Conservation (phyloP, 2,329 filamentous ascomycete species). For the Tolypocladium ovalisporum region DNA sequence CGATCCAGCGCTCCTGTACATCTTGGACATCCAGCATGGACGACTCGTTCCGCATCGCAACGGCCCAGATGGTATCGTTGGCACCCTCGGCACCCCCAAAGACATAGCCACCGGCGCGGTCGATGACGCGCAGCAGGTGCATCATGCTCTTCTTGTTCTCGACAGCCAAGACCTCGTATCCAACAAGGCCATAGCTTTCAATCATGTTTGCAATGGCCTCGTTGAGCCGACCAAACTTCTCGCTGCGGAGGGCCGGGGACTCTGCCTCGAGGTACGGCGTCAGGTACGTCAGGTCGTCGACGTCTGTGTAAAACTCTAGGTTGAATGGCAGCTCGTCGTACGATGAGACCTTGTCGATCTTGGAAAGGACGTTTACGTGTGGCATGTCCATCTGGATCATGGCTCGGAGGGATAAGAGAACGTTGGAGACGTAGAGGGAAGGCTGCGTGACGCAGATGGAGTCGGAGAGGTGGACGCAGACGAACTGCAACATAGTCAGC, state of each 20-base stretch:
- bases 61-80: conserved; percentile 95
- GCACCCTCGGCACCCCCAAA: conserved; percentile 85
- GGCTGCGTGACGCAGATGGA: conserved; percentile 88
- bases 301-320: conserved; percentile 93
- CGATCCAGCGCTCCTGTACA: conserved; percentile 92
- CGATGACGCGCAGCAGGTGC: conserved; percentile 76
- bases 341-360: conserved; percentile 85
- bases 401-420: conserved; percentile 83
- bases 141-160: conserved; percentile 98
- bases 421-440: conserved; percentile 87
- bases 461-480: conserved; percentile 87
- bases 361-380: conserved; percentile 90
- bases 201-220: conserved; percentile 78
- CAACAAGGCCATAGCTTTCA: conserved; percentile 79
- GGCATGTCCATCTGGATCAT: conserved; percentile 99
- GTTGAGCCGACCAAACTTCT: conserved; percentile 78
- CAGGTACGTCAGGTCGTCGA: conserved; percentile 82
- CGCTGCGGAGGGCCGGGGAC: conserved; percentile 54
- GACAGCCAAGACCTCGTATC: conserved; percentile 87
- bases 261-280: conserved; percentile 73
- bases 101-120: conserved; percentile 84
- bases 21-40: conserved; percentile 73
- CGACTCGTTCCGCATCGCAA: conserved; percentile 73
- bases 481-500: conserved; percentile 49
- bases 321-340: conserved; percentile 89